Evolutionary conservation across 2,329 filamentous ascomycete genomes (phyloP), one percentile per base, ranked within the genome.

Genomic region (Cytospora paraplurivora): DNA sequence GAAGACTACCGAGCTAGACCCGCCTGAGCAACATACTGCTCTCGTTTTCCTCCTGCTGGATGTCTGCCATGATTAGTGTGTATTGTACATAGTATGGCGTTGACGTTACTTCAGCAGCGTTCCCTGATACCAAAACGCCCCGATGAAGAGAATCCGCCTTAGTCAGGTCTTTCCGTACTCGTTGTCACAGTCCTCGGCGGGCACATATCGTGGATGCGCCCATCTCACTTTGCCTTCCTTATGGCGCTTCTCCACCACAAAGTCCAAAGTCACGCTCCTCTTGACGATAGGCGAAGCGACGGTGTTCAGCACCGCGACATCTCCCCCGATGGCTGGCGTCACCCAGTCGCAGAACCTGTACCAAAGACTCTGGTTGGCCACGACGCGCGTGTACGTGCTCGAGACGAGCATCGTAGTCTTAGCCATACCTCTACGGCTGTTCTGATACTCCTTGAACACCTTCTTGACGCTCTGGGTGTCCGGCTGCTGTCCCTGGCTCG

Each of bases 381-480:
- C 21, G 17, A 59, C 58, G 51, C 63, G 64, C 12, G 51, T 57
- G 32, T 63, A 60, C 11, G 56, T 12, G 37, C 54, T 21, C 13
- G 62, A 56, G 2, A 53, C 34, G 13, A 56, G 34, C 37, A 44
- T 33, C 15, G 50, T 54, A 13, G 44, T 44, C 47, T 52, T 56
- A 19, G 62, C 55, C 21, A 34, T 13, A 15, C 33, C 27, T 12
- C 51, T 35, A 15, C 63, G 55, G 7, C 21, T 35, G 11, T n/a
- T 15, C 34, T 67, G 63, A 27, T 68, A 68, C 34, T 34, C 35
- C 32, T 19, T 44, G 55, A 68, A 66, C 34, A 58, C 32, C 47
- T 19, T 19, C 35, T 59, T 54, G 32, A 69, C n/a, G 4, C 15
- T 44, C 38, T 60, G 55, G 1, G 38, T 56, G 13, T 41, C 54